Base-by-base conservation (phyloP, 306 rosid species). In the Lotus japonicus region DNA sequence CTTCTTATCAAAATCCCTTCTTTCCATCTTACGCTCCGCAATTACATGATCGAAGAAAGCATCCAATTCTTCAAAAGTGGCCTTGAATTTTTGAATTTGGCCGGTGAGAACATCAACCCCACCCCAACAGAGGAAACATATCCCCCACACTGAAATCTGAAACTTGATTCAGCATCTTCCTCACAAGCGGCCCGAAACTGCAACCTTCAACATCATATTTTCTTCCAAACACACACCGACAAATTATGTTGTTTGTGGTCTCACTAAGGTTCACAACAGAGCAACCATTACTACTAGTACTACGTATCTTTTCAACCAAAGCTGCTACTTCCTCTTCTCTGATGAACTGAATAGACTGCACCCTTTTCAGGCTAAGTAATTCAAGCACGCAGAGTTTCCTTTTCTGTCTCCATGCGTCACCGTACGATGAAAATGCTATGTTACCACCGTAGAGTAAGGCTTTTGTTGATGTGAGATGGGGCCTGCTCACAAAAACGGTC, bases 281-380 rank as follows among this genome's bases (percentile, higher is more conserved):
- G n/a, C n/a, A 45, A 36, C 9, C n/a, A 28, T 4, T 4, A 16
- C 52, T 19, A 35, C 4, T 5, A 31, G 0, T 31, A 5, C 36
- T 31, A 2, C 0, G 36, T 31, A 31, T 5, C 6, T 31, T 31
- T 55, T 46, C 41, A 4, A 81, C 56, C 62, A 77, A 3, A 14
- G 11, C 28, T n/a, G 9, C 57, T 21, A 33, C 72, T 53, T 71
- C 78, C 36, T 75, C 81, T 21, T 71, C 72, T 64, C 80, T 74
- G 4, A 59, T 28, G 39, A 16, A 58, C 36, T 66, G 67, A 15
- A 64, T 5, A 0, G 61, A 33, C 11, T 74, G 68, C 9, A 77
- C 80, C 70, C 65, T 78, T 78, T 66, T 78, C 9, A 17, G 19
- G 63, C 79, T 81, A 6, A 81, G 59, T 49, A 77, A 49, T n/a